Conservation (phyloP, 2,329 filamentous ascomycete genomes). For the Geoglossum cookeanum region DNA sequence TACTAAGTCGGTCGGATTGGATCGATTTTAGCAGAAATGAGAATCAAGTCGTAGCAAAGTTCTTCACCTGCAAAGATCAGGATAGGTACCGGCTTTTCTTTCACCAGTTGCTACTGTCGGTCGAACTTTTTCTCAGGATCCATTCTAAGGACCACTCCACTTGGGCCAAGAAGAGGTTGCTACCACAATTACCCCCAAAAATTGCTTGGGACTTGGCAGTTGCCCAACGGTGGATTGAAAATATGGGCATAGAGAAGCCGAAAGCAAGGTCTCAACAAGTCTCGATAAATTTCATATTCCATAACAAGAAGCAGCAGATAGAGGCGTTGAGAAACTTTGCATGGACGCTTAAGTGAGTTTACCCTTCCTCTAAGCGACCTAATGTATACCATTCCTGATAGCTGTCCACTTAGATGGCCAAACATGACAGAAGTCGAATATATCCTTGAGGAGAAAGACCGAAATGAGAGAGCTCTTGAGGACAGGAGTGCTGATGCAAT, state of each 20-base stretch:
- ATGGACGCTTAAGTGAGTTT: conserved; percentile 38
- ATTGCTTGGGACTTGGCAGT: conserved; percentile 56
- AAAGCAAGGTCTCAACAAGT: conserved; percentile 24
- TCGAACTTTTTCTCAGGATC: conserved; percentile 53
- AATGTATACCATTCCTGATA: neutral
- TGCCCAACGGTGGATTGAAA: conserved; percentile 53
- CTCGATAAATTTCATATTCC: conserved; percentile 41
- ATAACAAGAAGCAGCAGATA: conserved; percentile 46
- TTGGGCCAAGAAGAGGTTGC: conserved; percentile 43
- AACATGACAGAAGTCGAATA: conserved; percentile 47
- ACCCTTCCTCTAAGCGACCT: neutral
- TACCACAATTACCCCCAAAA: conserved; percentile 45
- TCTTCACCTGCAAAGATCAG: conserved; percentile 41
- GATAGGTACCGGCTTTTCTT: conserved; percentile 47
- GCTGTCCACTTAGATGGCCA: conserved; percentile 33
- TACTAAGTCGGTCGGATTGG: conserved; percentile 50
- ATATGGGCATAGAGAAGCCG: conserved; percentile 45
- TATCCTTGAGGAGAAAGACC: conserved; percentile 39
- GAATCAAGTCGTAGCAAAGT: conserved; percentile 56
- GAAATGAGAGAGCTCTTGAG: conserved; percentile 26
- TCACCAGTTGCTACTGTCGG: conserved; percentile 54
- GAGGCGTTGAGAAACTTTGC: conserved; percentile 51
- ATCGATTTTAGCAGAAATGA: conserved; percentile 50
- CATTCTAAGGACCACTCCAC: conserved; percentile 41
- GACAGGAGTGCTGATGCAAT: conserved; percentile 52